phyloP scores from a whole-genome alignment of 2,329 filamentous ascomycete species.

The Blumeria hordei region DNA sequence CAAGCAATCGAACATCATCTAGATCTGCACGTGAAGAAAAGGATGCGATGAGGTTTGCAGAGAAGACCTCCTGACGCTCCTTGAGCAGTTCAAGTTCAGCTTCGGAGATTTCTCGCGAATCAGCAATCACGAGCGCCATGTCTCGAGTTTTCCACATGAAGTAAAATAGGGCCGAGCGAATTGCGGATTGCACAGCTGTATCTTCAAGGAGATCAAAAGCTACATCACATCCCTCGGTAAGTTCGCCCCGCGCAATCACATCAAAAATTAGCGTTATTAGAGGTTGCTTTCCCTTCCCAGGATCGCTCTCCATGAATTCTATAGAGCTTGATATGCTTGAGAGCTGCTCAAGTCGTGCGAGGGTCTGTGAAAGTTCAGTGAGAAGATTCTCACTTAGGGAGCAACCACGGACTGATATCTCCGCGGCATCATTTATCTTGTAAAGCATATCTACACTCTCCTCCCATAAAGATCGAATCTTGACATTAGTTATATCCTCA shows the following conservation, averaged over 20 bases:
- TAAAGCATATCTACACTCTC: slow-evolving; percentile 51
- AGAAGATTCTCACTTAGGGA: slow-evolving; percentile 41
- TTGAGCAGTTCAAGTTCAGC: slow-evolving; percentile 35
- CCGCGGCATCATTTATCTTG: slow-evolving; percentile 34
- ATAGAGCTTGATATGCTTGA: slow-evolving; percentile 58
- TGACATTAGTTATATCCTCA: slow-evolving; percentile 61
- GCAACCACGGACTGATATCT: slow-evolving; percentile 48
- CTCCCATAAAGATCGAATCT: slow-evolving; percentile 68
- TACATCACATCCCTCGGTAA: slow-evolving; percentile 36
- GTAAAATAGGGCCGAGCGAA: slow-evolving; percentile 61
- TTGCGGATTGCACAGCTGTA: slow-evolving; percentile 49
- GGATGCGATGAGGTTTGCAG: slow-evolving; percentile 39
- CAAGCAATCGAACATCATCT: slow-evolving; percentile 54
- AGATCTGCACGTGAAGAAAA: slow-evolving; percentile 43
- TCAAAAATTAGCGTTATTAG: slow-evolving; percentile 47
- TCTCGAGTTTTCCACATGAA: slow-evolving; percentile 78
- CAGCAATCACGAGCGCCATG: slow-evolving; percentile 27
- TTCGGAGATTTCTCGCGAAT: slow-evolving; percentile 29
- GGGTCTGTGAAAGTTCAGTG: slow-evolving; percentile 44
- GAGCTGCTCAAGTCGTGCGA: slow-evolving; percentile 61
- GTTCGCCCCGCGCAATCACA: slow-evolving; percentile 49
- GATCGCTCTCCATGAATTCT: slow-evolving; percentile 43
- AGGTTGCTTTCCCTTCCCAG: slow-evolving; percentile 21
- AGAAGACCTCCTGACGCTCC: slow-evolving; percentile 29
- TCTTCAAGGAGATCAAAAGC: slow-evolving; percentile 58